Conservation (phyloP, 257 asterid genomes). For the Thymus quinquecostatus region DNA sequence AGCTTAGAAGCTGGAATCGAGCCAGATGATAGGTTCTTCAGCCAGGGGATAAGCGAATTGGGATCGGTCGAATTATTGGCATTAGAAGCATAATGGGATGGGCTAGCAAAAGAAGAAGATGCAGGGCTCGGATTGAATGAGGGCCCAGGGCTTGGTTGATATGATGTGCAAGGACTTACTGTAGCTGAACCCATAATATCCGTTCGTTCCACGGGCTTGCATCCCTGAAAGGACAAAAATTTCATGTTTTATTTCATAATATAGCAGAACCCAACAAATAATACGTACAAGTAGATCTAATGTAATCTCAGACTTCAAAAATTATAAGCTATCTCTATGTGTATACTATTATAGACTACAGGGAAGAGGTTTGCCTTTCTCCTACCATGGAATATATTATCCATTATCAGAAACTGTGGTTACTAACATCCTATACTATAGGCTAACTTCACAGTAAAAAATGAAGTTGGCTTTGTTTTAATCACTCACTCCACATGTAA, state of each 20-base stretch:
- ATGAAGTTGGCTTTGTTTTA: neutral
- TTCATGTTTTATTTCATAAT: too few relatives aligned
- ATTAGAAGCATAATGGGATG: constrained; percentile 55
- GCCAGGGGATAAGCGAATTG: constrained; percentile 97
- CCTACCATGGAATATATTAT: neutral
- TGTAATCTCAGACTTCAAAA: constrained; percentile 6
- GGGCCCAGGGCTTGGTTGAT: constrained; percentile 83
- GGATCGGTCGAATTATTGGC: constrained; percentile 58
- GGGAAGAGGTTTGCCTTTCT: too few relatives aligned
- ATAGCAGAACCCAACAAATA: neutral
- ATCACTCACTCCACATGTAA: neutral
- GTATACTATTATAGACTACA: neutral
- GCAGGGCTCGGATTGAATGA: constrained; percentile 89
- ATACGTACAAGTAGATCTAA: neutral
- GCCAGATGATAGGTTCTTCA: constrained; percentile 82
- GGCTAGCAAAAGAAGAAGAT: constrained; percentile 85
- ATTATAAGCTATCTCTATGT: neutral
- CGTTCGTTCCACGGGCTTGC: constrained; percentile 77
- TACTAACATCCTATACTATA: neutral
- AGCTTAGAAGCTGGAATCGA: constrained; percentile 62
- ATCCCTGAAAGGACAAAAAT: constrained; percentile 58
- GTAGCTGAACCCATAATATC: constrained; percentile 70
- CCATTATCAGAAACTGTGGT: neutral
- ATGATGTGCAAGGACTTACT: constrained; percentile 79
- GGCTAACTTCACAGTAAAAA: neutral